Base-by-base conservation (phyloP, 1,139 yeast genomes). In the Suzukiozyma palmioleophila region DNA sequence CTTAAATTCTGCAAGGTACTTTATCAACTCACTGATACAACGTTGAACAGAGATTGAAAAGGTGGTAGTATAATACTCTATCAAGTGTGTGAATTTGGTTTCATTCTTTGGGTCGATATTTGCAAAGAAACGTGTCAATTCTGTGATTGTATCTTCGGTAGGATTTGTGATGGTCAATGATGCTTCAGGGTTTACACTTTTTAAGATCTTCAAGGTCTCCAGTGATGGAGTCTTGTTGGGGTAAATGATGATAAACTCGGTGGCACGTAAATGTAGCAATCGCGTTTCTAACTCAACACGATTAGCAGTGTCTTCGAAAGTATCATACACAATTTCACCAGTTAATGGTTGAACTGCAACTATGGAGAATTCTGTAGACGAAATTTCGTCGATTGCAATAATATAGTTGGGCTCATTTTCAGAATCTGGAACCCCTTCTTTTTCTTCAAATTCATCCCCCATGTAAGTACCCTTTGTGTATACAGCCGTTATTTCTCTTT, bases 381-480 rank as follows among this genome's bases (percentile, higher is more conserved):
- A 32, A 25, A 39, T 35, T 26, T 54, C 60, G 39, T 52, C 39
- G 3, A 67, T 50, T 42, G 70, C 57, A 14, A 70, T 46, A 35
- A 67, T 55, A 54, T 58, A 66, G 43, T 61, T 54, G 3, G 58
- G 57, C 18, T 33, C 30, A 29, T 51, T 50, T 10, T 55, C 62
- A 28, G 53, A 56, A 16, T 51, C 54, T 10, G 41, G 30, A 18
- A 45, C 49, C 10, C 53, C 54, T 14, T 47, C 51, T 26, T 33
- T 33, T n/a, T 52, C 49, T 2, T 50, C 53, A 35, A 55, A 66
- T 39, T 75, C 81, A 43, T 78, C 84, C 41, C 81, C 88, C 53
- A 86, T 75, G 59, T 84, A 88, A 0, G 97, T 90, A 0, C 95
- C 96, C 41, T 77, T 77, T 0, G 97, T 87, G 53, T 84, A 88